Percentiles rank a stretch among this genome's conserved stretches.
Evolutionary conservation across 176 grass and related monocot species (phyloP).

Genomic region (Alloteropsis semialata): DNA sequence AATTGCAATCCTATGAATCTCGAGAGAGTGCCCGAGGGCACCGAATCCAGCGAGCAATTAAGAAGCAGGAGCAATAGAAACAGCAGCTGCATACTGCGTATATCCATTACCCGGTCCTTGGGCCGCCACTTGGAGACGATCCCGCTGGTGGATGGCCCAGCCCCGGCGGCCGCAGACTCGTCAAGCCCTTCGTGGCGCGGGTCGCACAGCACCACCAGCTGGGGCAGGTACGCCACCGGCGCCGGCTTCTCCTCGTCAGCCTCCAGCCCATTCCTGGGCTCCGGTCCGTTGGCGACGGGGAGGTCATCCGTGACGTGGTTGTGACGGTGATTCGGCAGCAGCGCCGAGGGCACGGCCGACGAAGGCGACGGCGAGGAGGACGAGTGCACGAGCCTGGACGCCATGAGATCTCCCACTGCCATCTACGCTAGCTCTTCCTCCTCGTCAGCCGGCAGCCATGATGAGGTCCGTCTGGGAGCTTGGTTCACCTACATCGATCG

Average conservation of each 20-base stretch:
- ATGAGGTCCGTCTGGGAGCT: no score
- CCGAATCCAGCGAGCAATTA: background rate
- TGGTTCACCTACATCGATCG: no score
- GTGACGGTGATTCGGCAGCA: slow-evolving; percentile 25
- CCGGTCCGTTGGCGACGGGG: slow-evolving; percentile 29
- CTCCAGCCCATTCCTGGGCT: slow-evolving; percentile 12
- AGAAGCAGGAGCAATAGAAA: slow-evolving; percentile 1
- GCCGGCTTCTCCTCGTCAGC: slow-evolving; percentile 1
- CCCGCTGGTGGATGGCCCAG: slow-evolving; percentile 63
- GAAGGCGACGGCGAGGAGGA: background rate
- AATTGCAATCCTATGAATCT: background rate
- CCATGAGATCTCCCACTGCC: no score
- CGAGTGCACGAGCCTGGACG: no score
- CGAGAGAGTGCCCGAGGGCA: no score
- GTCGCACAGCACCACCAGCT: slow-evolving; percentile 70
- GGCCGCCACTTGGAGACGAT: slow-evolving; percentile 92
- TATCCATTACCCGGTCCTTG: slow-evolving; percentile 85
- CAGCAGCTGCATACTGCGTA: no score
- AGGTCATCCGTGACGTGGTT: slow-evolving; percentile 14
- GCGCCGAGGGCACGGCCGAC: background rate
- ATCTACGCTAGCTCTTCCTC: no score
- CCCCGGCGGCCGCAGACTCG: slow-evolving; percentile 44
- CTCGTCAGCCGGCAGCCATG: no score
- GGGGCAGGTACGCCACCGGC: slow-evolving; percentile 49
- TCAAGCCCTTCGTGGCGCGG: slow-evolving; percentile 68